Conservation (phyloP, 2,329 filamentous ascomycete species). For the Trichoderma koningiopsis region DNA sequence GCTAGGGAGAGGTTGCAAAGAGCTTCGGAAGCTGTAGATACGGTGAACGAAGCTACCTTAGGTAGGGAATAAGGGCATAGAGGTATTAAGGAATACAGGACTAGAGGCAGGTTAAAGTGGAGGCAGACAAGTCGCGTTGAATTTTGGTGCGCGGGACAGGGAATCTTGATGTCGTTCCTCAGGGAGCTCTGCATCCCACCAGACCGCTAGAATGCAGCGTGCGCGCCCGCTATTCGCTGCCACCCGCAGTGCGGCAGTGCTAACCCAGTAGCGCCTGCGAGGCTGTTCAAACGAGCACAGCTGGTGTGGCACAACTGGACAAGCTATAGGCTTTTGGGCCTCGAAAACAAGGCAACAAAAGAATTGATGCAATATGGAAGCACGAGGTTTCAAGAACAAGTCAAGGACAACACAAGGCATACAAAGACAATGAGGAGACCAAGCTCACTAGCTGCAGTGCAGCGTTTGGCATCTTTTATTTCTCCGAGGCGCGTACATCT, state of each 20-base stretch:
- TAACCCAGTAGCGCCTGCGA: neutral
- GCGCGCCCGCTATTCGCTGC: constrained; percentile 1
- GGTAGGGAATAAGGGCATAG: constrained; percentile 5
- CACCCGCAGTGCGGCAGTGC: neutral
- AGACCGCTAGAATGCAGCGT: neutral
- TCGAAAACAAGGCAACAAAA: constrained; percentile 8
- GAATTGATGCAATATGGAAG: neutral
- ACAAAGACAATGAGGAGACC: neutral
- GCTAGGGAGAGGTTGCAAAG: constrained; percentile 2
- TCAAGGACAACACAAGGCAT: neutral
- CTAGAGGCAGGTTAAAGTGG: constrained; percentile 19
- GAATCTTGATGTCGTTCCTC: neutral
- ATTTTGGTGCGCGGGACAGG: constrained; percentile 16
- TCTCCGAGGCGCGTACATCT: neutral
- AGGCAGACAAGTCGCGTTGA: constrained; percentile 22
- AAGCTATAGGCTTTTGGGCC: neutral
- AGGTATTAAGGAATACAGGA: constrained; percentile 16
- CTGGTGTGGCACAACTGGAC: neutral
- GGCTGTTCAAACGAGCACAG: neutral
- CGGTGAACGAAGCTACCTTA: neutral
- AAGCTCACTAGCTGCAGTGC: neutral
- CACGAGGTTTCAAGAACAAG: neutral
- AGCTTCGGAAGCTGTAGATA: constrained; percentile 9
- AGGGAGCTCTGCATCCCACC: neutral
- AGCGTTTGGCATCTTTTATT: neutral